Evolutionary conservation across 495 filamentous ascomycete genomes (phyloP).

Genomic region (Podospora appendiculata): DNA sequence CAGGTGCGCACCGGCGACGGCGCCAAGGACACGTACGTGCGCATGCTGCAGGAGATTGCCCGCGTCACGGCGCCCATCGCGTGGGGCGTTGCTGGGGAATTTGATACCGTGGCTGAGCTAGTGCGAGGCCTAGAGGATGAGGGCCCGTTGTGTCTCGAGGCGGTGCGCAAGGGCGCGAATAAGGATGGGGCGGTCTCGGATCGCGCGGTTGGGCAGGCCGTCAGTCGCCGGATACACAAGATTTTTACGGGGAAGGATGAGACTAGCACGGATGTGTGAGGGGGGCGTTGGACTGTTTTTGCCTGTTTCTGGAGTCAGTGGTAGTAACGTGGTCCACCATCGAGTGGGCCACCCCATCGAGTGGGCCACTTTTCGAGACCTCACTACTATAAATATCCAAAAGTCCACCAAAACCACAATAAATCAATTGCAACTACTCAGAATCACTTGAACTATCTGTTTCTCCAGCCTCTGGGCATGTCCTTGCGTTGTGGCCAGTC

Average conservation of each 20-base stretch:
- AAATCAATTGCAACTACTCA: too few species aligned
- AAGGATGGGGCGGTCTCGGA: constrained; percentile 60
- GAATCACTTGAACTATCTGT: too few species aligned
- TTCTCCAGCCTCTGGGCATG: too few species aligned
- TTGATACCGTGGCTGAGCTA: constrained; percentile 50
- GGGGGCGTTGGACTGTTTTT: too few species aligned
- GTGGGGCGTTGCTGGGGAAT: constrained; percentile 57
- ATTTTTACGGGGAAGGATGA: constrained; percentile 67
- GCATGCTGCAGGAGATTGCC: constrained; percentile 72
- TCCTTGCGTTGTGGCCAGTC: too few species aligned
- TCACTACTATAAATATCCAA: too few species aligned
- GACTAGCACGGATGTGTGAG: constrained; percentile 56
- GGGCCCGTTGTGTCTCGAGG: constrained; percentile 54
- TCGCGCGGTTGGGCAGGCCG: constrained; percentile 55
- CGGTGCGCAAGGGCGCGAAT: constrained; percentile 59
- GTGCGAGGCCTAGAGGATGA: constrained; percentile 49
- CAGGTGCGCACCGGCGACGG: constrained; percentile 71
- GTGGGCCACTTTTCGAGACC: too few species aligned
- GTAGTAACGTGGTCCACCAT: too few species aligned
- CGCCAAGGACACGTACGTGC: constrained; percentile 59
- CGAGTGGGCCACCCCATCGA: too few species aligned
- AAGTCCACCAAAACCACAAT: too few species aligned
- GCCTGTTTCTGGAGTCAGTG: too few species aligned
- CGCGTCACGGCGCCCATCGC: constrained; percentile 69
- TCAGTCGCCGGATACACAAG: constrained; percentile 66